A percentile compares a stretch with the other conserved stretches of the same genome.
These are phyloP conservation scores for Dictyostelium firmibasis DNA, from an alignment of 78 protist species.

Conservation along the genomic window DNA sequence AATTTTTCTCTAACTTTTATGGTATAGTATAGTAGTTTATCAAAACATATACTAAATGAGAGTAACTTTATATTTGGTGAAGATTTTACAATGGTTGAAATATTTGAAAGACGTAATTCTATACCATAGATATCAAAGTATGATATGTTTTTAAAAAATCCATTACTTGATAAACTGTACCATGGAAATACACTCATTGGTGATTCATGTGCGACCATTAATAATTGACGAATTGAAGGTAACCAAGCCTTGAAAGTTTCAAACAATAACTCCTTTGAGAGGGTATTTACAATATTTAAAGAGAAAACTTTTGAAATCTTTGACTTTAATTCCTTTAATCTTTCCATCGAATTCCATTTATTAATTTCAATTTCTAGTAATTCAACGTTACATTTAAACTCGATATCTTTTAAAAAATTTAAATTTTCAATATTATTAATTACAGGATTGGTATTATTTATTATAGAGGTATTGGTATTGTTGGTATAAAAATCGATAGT, in stretches of 20 bases:
- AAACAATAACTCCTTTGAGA: background rate
- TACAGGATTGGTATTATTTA: too few relatives aligned
- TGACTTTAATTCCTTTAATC: background rate
- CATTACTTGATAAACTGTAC: background rate
- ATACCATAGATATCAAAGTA: background rate
- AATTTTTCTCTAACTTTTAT: background rate
- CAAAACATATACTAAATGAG: conserved; percentile 3
- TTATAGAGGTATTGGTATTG: too few relatives aligned
- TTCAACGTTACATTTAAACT: background rate
- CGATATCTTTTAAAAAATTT: background rate
- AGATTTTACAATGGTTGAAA: background rate
- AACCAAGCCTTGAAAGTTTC: background rate
- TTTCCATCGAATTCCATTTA: background rate
- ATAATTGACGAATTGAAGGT: background rate
- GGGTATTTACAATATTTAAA: background rate
- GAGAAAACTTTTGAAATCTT: conserved; percentile 2
- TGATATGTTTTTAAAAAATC: background rate
- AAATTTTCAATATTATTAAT: background rate
- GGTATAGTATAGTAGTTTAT: background rate
- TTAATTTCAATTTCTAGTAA: background rate
- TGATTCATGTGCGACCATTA: background rate
- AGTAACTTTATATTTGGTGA: background rate
- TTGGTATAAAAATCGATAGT: background rate
- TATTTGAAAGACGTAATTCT: background rate
- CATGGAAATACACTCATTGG: background rate